Conservation (phyloP, 345 rosid species). For the Capsella bursapastoris region DNA sequence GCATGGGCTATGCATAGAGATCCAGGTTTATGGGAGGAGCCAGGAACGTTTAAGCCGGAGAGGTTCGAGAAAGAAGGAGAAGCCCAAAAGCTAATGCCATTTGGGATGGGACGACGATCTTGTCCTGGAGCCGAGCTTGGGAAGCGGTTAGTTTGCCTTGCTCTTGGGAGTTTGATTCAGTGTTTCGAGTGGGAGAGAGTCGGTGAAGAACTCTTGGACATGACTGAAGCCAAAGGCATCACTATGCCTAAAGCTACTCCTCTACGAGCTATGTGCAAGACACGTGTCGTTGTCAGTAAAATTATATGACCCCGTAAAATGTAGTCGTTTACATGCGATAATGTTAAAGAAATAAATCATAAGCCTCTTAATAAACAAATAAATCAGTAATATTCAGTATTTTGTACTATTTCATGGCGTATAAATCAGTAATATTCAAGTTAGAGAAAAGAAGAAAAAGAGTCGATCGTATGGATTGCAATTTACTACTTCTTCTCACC, state of each 20-base stretch:
- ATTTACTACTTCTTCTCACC: background rate
- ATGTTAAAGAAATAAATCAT: no score
- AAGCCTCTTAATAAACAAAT: no score
- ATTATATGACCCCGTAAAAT: background rate
- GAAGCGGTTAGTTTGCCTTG: conserved; percentile 43
- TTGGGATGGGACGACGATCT: conserved; percentile 59
- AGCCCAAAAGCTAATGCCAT: conserved; percentile 46
- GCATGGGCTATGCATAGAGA: conserved; percentile 65
- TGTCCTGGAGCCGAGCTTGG: conserved; percentile 59
- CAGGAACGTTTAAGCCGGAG: conserved; percentile 53
- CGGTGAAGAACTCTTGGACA: conserved; percentile 43
- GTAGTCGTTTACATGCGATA: background rate
- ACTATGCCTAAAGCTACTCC: conserved; percentile 53
- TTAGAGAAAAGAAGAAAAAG: background rate
- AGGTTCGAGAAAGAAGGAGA: conserved; percentile 48
- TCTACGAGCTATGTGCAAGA: conserved; percentile 49
- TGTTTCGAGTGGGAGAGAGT: conserved; percentile 61
- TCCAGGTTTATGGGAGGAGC: conserved; percentile 52
- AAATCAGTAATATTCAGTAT: background rate
- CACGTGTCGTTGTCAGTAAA: conserved; percentile 39
- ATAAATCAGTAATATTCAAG: conserved; percentile 4
- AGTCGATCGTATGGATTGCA: conserved; percentile 22
- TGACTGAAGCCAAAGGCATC: conserved; percentile 49
- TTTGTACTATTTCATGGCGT: background rate
- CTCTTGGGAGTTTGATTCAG: conserved; percentile 55